Evolutionary conservation across 441 rosid genomes (phyloP), one percentile per base, ranked within the genome.

Genomic region (Croton setiger): DNA sequence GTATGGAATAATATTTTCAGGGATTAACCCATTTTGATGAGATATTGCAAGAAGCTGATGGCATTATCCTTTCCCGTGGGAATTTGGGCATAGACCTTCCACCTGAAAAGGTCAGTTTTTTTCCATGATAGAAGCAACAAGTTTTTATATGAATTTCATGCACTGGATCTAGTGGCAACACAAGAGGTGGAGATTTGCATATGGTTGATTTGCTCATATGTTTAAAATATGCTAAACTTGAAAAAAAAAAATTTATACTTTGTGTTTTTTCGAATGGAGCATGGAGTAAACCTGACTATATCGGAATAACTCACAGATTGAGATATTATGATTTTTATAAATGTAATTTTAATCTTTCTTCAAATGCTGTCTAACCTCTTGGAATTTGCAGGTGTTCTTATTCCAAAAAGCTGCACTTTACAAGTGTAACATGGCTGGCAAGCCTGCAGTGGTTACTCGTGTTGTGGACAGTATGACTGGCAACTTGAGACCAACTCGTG

Each of bases 401-500:
- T 91, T 93, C 76, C 99, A 96, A 69, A 96, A 93, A 68, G 96
- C 98, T 15, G 97, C 98, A 60, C 90, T 96, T 68, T 93, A 89
- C 86, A 93, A 93, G 81, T 96, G 98, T 77, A 96, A 93, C 87
- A 91, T 96, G 98, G 97, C 90, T 51, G 97, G 98, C 73, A 96
- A 93, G 81, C 97, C 97, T 67, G 97, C 98, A 0, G 98, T 96
- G 43, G 84, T 93, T 61, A 96, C 99, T 45, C 98, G 98, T 79
- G 98, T 96, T 79, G 98, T 93, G 69, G 98, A 96, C 87, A 93
- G 96, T 78, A 96, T 96, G 98, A 96, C 97, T 54, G 93, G 83
- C 80, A 96, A 96, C 81, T 78, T 96, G 72, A 84, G 99, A 65
- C 99, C 97, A 68, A 96, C 99, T 75, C 97, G 99, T 77, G 99